These are phyloP conservation scores for Diplosphaera chodatii DNA, from an alignment of 139 green algal species.

Conservation along the genomic window DNA sequence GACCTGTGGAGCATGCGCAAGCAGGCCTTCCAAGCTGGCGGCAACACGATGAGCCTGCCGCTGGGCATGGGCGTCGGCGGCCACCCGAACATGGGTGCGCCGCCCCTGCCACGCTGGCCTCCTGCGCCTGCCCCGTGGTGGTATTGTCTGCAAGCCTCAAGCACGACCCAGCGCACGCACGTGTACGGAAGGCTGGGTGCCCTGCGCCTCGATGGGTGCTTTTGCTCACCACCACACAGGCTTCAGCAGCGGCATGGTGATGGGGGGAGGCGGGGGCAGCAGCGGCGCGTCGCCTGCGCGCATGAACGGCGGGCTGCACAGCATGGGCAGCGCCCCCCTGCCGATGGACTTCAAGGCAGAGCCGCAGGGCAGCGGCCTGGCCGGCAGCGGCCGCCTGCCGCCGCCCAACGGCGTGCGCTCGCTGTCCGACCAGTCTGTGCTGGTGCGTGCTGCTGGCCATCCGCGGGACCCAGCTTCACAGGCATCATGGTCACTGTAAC, in stretches of 20 bases:
- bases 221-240: background rate
- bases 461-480: too few species aligned
- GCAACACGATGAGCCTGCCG: background rate
- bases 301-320: background rate
- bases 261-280: too few species aligned
- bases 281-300: too few species aligned
- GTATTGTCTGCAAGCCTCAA: too few species aligned
- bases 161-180: too few species aligned
- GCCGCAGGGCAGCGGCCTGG: background rate
- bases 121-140: too few species aligned
- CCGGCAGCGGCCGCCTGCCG: too few species aligned
- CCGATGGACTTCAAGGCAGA: background rate
- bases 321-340: background rate
- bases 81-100: background rate
- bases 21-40: background rate
- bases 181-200: too few species aligned
- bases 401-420: background rate
- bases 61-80: background rate
- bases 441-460: background rate
- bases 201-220: too few species aligned
- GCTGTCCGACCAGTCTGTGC: background rate
- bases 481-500: too few species aligned
- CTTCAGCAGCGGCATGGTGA: background rate
- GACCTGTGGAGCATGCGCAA: background rate
- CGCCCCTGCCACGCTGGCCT: too few species aligned